Evolutionary conservation across 148 eudicot genomes (phyloP).

Genomic region (Silene latifolia): DNA sequence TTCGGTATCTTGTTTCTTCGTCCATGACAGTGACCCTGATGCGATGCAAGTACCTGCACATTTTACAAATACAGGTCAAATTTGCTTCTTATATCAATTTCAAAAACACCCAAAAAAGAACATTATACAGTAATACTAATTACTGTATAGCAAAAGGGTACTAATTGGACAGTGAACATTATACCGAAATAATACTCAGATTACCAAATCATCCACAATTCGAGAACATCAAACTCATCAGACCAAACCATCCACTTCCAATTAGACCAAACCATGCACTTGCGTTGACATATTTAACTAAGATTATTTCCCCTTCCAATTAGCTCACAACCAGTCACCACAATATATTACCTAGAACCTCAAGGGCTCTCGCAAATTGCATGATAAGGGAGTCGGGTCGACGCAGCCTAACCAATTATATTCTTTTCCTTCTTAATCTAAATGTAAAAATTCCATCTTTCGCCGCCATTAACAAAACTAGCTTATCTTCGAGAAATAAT

Average conservation of each 20-base stretch:
- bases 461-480: background rate
- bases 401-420: background rate
- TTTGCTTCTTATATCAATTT: background rate
- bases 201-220: background rate
- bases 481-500: background rate
- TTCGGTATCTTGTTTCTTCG: slow-evolving; percentile 43
- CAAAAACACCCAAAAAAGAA: background rate
- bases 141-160: too few species aligned
- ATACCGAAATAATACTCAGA: background rate
- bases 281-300: background rate
- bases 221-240: background rate
- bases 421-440: background rate
- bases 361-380: background rate
- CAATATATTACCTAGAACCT: background rate
- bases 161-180: background rate
- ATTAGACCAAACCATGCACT: background rate
- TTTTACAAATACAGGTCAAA: background rate
- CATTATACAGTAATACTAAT: too few species aligned
- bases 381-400: background rate
- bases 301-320: background rate
- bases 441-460: background rate
- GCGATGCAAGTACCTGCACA: slow-evolving; percentile 28
- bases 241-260: background rate
- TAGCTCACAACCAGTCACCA: too few species aligned
- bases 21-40: slow-evolving; percentile 41